Percentiles rank a stretch among this genome's conserved stretches.
phyloP scores from a whole-genome alignment of 2,329 filamentous ascomycete species.

The Metarhizium anisopliae region DNA sequence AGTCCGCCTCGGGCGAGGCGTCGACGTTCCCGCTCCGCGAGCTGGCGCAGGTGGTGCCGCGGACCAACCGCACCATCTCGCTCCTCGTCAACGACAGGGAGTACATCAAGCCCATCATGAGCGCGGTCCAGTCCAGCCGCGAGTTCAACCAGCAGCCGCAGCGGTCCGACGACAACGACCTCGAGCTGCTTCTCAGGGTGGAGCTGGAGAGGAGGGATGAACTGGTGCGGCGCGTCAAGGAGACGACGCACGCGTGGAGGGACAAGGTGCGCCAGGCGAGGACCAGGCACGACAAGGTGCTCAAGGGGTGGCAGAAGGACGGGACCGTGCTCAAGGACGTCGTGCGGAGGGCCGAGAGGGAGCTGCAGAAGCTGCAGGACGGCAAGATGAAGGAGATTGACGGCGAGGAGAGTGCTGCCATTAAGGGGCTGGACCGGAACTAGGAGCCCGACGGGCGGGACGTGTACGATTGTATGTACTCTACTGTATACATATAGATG shows the following conservation, averaged over 20 bases:
- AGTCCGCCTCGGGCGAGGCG: slow-evolving; percentile 15
- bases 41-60: slow-evolving; percentile 45
- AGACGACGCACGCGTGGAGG: slow-evolving; percentile 40
- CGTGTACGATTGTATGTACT: too few species aligned
- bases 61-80: slow-evolving; percentile 29
- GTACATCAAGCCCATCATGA: slow-evolving; percentile 46
- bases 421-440: slow-evolving; percentile 29
- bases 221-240: slow-evolving; percentile 32
- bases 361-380: slow-evolving; percentile 41
- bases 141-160: slow-evolving; percentile 55
- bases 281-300: slow-evolving; percentile 36
- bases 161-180: slow-evolving; percentile 47
- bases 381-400: slow-evolving; percentile 45
- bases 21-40: slow-evolving; percentile 41
- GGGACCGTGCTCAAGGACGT: slow-evolving; percentile 35
- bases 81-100: slow-evolving; percentile 32
- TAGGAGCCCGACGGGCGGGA: not conserved
- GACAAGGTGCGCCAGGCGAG: slow-evolving; percentile 39
- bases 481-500: too few species aligned
- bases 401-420: slow-evolving; percentile 36
- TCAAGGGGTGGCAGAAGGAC: slow-evolving; percentile 40
- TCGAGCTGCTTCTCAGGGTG: slow-evolving; percentile 46
- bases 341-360: slow-evolving; percentile 37
- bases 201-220: slow-evolving; percentile 44
- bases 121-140: slow-evolving; percentile 40